Evolutionary conservation across 768 basidiomycete genomes (phyloP).

Genomic region (Xanthoconium purpureum): DNA sequence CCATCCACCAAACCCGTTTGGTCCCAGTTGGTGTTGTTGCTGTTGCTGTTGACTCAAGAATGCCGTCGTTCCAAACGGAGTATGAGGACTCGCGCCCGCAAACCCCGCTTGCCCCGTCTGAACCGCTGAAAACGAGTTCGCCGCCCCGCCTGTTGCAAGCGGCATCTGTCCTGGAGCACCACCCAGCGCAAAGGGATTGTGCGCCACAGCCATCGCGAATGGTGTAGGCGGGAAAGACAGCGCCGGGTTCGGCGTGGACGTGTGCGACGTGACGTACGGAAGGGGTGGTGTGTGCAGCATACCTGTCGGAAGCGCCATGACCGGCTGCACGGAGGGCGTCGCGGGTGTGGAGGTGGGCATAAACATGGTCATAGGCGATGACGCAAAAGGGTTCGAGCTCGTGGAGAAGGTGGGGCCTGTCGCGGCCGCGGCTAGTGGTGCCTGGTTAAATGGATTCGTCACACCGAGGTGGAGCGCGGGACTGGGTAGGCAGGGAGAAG

Average conservation of each 20-base stretch:
- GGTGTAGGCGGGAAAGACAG: constrained; percentile 4
- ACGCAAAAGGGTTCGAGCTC: constrained; percentile 17
- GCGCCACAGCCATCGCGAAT: constrained; percentile 7
- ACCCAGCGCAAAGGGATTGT: constrained; percentile 20
- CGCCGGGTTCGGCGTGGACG: not conserved
- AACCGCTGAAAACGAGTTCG: constrained; percentile 20
- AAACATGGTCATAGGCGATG: not conserved
- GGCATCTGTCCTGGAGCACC: constrained; percentile 26
- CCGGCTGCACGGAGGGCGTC: constrained; percentile 8
- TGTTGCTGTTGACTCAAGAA: constrained; percentile 23
- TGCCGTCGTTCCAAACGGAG: constrained; percentile 16
- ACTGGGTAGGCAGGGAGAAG: constrained; percentile 6
- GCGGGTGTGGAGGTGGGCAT: constrained; percentile 7
- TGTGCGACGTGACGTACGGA: not conserved
- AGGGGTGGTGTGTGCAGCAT: constrained; percentile 1
- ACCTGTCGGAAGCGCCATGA: constrained; percentile 8
- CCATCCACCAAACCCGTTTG: constrained; percentile 19
- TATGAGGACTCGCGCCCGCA: constrained; percentile 30
- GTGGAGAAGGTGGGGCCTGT: constrained; percentile 1
- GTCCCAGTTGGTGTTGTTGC: constrained; percentile 21
- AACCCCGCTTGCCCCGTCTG: constrained; percentile 16
- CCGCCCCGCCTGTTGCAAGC: constrained; percentile 1
- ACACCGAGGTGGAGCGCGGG: constrained; percentile 11
- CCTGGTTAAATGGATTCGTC: constrained; percentile 22
- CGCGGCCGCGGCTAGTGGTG: not conserved